Percentiles rank a stretch among this genome's conserved stretches.
Conservation (phyloP, 129 eudicot species). For the Dittrichia graveolens region DNA sequence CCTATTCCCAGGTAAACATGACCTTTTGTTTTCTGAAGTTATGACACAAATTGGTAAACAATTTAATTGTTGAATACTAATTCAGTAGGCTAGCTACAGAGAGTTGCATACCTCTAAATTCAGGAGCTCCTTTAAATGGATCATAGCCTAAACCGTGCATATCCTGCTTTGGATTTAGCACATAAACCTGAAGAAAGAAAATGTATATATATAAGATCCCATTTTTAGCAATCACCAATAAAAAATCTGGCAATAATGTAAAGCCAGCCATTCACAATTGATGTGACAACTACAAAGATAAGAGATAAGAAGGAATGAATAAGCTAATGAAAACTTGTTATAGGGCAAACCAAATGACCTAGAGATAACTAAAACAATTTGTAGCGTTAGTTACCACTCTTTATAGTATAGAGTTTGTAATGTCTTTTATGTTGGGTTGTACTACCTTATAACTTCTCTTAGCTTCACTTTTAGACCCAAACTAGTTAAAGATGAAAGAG, state of each 20-base stretch:
- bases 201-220: constrained; percentile 4
- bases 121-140: constrained; percentile 95
- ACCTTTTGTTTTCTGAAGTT: constrained; percentile 70
- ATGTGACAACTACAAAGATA: constrained; percentile 8
- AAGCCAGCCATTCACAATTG: not conserved
- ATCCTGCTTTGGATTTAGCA: constrained; percentile 88
- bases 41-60: constrained; percentile 25
- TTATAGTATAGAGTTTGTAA: not conserved
- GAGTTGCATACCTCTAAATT: constrained; percentile 80
- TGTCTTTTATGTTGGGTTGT: no score
- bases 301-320: not conserved
- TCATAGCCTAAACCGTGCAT: constrained; percentile 95
- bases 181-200: constrained; percentile 63
- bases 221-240: not conserved
- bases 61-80: constrained; percentile 16
- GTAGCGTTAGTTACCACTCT: not conserved
- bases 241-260: constrained; percentile 9
- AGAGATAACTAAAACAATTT: not conserved
- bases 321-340: constrained; percentile 1
- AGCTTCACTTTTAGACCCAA: no score
- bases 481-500: no score
- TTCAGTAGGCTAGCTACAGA: constrained; percentile 5
- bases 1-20: constrained; percentile 48
- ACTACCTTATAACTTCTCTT: no score
- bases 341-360: constrained; percentile 13